Percentiles rank a stretch among this genome's conserved stretches.
These are phyloP conservation scores for Globisporangium ultimum DNA, from an alignment of 352 stramenopile genomes.

Conservation along the genomic window DNA sequence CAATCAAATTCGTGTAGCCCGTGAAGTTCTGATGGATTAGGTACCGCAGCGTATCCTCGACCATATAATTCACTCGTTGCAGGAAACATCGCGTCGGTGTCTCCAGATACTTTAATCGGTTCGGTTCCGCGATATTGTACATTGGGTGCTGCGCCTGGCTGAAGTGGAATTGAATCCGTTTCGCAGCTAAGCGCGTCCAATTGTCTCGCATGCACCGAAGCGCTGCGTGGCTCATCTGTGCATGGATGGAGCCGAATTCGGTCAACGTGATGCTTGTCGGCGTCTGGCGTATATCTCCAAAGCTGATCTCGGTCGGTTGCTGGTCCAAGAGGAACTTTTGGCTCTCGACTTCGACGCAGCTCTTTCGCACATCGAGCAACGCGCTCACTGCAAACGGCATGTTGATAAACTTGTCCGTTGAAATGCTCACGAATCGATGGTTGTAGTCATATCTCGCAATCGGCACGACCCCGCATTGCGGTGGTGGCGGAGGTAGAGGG, in stretches of 20 bases:
- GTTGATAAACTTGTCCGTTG: slow-evolving; percentile 69
- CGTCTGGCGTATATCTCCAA: slow-evolving; percentile 39
- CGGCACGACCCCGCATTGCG: slow-evolving; percentile 47
- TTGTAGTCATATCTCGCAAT: slow-evolving; percentile 69
- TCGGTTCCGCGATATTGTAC: slow-evolving; percentile 68
- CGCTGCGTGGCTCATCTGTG: slow-evolving; percentile 65
- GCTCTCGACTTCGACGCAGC: slow-evolving; percentile 56
- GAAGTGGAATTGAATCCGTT: slow-evolving; percentile 73
- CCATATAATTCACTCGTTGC: slow-evolving; percentile 81
- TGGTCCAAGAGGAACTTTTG: slow-evolving; percentile 69
- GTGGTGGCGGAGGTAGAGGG: slow-evolving; percentile 19
- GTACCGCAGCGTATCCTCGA: slow-evolving; percentile 63
- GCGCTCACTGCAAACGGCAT: slow-evolving; percentile 65
- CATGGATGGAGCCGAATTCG: slow-evolving; percentile 68
- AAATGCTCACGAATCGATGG: slow-evolving; percentile 51
- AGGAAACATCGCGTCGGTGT: slow-evolving; percentile 56
- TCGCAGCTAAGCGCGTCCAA: slow-evolving; percentile 69
- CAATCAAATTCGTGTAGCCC: slow-evolving; percentile 63
- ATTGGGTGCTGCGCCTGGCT: slow-evolving; percentile 37
- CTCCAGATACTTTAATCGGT: slow-evolving; percentile 64
- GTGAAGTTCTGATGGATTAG: slow-evolving; percentile 70
- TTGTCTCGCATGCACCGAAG: slow-evolving; percentile 77
- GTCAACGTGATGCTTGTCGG: slow-evolving; percentile 68
- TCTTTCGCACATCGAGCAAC: slow-evolving; percentile 67
- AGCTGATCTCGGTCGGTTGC: slow-evolving; percentile 61